Evolutionary conservation across 2,329 filamentous ascomycete genomes (phyloP).

Genomic region (Camptophora hylomeconis): DNA sequence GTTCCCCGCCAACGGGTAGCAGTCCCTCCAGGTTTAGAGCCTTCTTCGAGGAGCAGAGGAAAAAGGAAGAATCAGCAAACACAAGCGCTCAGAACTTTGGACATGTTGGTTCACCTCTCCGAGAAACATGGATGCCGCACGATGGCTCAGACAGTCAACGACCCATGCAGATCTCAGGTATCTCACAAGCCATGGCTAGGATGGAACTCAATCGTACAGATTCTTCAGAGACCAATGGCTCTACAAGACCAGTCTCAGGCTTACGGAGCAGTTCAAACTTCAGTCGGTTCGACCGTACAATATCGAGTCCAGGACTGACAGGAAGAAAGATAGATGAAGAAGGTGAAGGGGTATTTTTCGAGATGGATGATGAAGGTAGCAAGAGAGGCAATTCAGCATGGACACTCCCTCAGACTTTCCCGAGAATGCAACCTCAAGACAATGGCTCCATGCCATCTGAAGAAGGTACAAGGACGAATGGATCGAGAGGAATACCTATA

Average conservation of each 20-base stretch:
- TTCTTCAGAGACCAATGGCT: slow-evolving; percentile 18
- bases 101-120: slow-evolving; percentile 53
- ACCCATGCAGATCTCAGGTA: slow-evolving; percentile 14
- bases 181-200: slow-evolving; percentile 17
- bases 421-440: slow-evolving; percentile 1
- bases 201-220: slow-evolving; percentile 29
- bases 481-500: slow-evolving; percentile 9
- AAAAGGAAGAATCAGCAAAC: slow-evolving; percentile 35
- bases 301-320: slow-evolving; percentile 32
- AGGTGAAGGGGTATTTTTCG: slow-evolving; percentile 34
- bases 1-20: slow-evolving; percentile 40
- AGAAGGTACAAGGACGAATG: no score
- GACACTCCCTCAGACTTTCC: slow-evolving; percentile 2
- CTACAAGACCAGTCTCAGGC: slow-evolving; percentile 8
- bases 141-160: slow-evolving; percentile 7
- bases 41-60: slow-evolving; percentile 41
- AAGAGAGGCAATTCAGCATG: slow-evolving; percentile 9
- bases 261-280: slow-evolving; percentile 13
- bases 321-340: slow-evolving; percentile 36
- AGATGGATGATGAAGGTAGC: slow-evolving; percentile 38
- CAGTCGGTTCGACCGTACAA: slow-evolving; percentile 29
- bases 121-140: slow-evolving; percentile 38
- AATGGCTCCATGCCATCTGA: no score
- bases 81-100: slow-evolving; percentile 37
- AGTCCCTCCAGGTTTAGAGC: slow-evolving; percentile 52